Percentiles rank a stretch among this genome's conserved stretches.
phyloP scores from a whole-genome alignment of 2,329 filamentous ascomycete genomes.

The Zopfia rhizophila region DNA sequence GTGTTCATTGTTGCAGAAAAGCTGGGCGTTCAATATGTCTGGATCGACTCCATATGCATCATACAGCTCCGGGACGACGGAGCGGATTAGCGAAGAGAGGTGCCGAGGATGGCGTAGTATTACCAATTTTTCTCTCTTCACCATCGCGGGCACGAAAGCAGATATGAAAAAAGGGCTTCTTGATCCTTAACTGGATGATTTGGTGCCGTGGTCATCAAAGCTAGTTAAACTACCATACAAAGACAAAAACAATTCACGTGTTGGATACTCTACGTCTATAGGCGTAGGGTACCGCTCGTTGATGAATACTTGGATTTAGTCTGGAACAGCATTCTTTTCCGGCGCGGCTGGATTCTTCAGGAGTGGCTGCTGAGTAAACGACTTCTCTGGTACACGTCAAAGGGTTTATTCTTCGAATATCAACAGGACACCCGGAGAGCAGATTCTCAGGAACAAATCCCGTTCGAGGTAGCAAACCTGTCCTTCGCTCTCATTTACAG shows the following conservation, averaged over 20 bases:
- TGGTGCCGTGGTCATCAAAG: slow-evolving; percentile 4
- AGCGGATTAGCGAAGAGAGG: too few species aligned
- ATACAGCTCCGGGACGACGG: too few species aligned
- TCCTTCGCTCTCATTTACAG: background rate
- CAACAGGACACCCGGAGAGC: background rate
- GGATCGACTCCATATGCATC: too few species aligned
- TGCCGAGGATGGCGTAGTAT: too few species aligned
- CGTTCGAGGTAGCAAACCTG: background rate
- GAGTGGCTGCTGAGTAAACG: slow-evolving; percentile 10
- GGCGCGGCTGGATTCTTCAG: slow-evolving; percentile 10
- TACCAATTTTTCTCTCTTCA: slow-evolving; percentile 11
- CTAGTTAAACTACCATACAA: slow-evolving; percentile 4
- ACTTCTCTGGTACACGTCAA: slow-evolving; percentile 8
- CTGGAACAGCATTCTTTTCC: slow-evolving; percentile 5
- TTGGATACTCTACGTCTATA: slow-evolving; percentile 6
- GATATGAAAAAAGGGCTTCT: slow-evolving; percentile 6
- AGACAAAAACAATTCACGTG: background rate
- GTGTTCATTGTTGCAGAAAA: too few species aligned
- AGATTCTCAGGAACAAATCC: slow-evolving; percentile 2
- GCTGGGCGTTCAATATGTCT: too few species aligned
- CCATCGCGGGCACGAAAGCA: slow-evolving; percentile 2
- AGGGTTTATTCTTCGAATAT: slow-evolving; percentile 10
- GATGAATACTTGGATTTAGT: slow-evolving; percentile 3
- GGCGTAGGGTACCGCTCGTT: background rate
- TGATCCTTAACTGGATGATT: background rate